Base-by-base conservation (phyloP, 2,329 filamentous ascomycete genomes). In the Xylaria arbuscula region DNA sequence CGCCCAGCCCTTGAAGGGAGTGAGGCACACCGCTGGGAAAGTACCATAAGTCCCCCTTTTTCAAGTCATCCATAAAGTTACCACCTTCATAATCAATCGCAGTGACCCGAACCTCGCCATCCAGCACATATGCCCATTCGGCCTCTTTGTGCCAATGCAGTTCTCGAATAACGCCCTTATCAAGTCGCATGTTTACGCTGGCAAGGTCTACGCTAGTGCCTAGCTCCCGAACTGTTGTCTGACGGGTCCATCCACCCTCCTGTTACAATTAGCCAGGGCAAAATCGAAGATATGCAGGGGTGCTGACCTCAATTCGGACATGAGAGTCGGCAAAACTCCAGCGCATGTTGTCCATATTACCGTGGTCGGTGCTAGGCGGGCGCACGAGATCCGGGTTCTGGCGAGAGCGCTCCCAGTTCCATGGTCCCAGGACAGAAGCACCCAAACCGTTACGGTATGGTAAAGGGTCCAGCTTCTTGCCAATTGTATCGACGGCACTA, bases 131-230 rank as follows among this genome's bases (percentile, higher is more conserved):
- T 0, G 90, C 90, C 91, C 92, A 93, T 76, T 94, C 92, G 45
- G 90, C 91, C 77, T 93, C 90, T 73, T 92, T 92, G 82, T 94
- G 92, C 92, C 92, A 94, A 76, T 94, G 92, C 9, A 94, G 83
- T 78, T 94, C 92, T 34, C 92, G 89, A 73, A 92, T 92, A 38
- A 90, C 91, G 42, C 91, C 90, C 70, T 88, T 81, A 47, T 90
- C 91, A 2, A 94, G 87, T 11, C 91, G 87, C 92, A 94, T 94
- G 78, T 94, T 93, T 63, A 93, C 92, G 48, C 89, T 89, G 1
- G 92, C 92, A 53, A 94, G 85, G 76, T 93, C 90, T n/a, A 88
- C 84, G 72, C 88, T 91, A 8, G 86, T 86, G 38, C 86, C 84
- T 2, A 92, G 83, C 79, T 92, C 89, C 38, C 88, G 85, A 17